phyloP scores from a whole-genome alignment of 768 basidiomycete species.

The Xanthoconium purpureum region DNA sequence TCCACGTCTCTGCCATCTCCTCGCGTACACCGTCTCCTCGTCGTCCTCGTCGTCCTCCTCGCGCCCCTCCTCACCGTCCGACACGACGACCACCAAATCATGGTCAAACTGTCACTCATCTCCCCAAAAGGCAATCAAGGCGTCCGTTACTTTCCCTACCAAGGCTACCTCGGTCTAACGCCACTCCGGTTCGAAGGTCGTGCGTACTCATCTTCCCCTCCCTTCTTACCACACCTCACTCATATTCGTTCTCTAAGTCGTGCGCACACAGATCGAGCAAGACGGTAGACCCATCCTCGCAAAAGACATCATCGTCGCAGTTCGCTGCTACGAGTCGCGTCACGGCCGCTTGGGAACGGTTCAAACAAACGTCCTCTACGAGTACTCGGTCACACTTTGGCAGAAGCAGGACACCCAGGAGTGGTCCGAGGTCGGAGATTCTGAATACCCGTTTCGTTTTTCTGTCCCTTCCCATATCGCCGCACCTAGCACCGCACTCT shows the following conservation, averaged over 20 bases:
- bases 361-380: slow-evolving; percentile 66
- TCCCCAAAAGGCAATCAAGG: slow-evolving; percentile 70
- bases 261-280: slow-evolving; percentile 66
- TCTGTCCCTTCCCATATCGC: slow-evolving; percentile 57
- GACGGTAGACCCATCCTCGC: slow-evolving; percentile 67
- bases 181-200: slow-evolving; percentile 76
- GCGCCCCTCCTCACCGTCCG: slow-evolving; percentile 11
- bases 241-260: slow-evolving; percentile 42
- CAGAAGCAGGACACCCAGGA: slow-evolving; percentile 54
- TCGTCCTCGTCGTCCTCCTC: slow-evolving; percentile 16
- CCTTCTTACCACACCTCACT: background rate
- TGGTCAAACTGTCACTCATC: slow-evolving; percentile 69
- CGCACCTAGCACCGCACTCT: slow-evolving; percentile 62
- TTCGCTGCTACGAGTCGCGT: slow-evolving; percentile 82
- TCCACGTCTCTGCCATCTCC: slow-evolving; percentile 12
- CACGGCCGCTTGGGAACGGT: slow-evolving; percentile 54
- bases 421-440: slow-evolving; percentile 58
- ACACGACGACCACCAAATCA: slow-evolving; percentile 29
- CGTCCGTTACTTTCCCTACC: slow-evolving; percentile 68
- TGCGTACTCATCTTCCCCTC: slow-evolving; percentile 32
- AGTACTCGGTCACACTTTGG: slow-evolving; percentile 68
- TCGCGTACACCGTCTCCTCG: slow-evolving; percentile 10
- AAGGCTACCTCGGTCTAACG: slow-evolving; percentile 78
- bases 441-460: slow-evolving; percentile 71
- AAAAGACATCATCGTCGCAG: slow-evolving; percentile 65